These are phyloP conservation scores for Alternaria triticimaculans DNA, from an alignment of 2,329 filamentous ascomycete genomes.

Conservation along the genomic window DNA sequence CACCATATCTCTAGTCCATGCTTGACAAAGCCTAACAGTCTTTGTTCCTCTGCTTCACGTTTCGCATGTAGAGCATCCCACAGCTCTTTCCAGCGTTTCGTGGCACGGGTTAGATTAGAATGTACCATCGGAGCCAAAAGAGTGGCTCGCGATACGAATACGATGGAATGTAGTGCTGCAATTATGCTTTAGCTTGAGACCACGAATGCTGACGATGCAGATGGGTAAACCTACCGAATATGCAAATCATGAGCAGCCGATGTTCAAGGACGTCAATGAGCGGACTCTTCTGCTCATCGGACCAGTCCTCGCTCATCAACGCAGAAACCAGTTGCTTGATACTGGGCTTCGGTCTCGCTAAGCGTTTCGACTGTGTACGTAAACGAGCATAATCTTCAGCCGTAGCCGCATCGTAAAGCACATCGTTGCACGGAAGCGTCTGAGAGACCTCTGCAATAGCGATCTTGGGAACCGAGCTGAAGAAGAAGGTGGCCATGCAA, in stretches of 20 bases:
- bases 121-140: not conserved
- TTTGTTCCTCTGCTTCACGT: not conserved
- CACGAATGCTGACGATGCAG: not conserved
- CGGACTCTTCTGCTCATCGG: not conserved
- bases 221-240: constrained; percentile 15
- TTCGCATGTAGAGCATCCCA: constrained; percentile 9
- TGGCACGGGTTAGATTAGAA: constrained; percentile 10
- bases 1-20: constrained; percentile 25
- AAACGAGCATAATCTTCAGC: constrained; percentile 1
- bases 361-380: not conserved
- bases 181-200: fast-evolving
- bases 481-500: constrained; percentile 18
- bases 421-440: constrained; percentile 15
- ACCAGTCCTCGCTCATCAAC: constrained; percentile 2
- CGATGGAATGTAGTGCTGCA: not conserved
- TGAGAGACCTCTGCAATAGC: constrained; percentile 11
- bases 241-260: constrained; percentile 7
- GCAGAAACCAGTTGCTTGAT: constrained; percentile 3
- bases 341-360: not conserved
- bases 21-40: constrained; percentile 15
- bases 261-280: not conserved
- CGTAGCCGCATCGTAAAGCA: constrained; percentile 18
- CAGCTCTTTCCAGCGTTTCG: constrained; percentile 22
- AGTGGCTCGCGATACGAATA: not conserved
- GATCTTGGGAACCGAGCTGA: constrained; percentile 17